Base-by-base conservation (phyloP, 2,329 filamentous ascomycete genomes). In the Exserohilum rostratum region DNA sequence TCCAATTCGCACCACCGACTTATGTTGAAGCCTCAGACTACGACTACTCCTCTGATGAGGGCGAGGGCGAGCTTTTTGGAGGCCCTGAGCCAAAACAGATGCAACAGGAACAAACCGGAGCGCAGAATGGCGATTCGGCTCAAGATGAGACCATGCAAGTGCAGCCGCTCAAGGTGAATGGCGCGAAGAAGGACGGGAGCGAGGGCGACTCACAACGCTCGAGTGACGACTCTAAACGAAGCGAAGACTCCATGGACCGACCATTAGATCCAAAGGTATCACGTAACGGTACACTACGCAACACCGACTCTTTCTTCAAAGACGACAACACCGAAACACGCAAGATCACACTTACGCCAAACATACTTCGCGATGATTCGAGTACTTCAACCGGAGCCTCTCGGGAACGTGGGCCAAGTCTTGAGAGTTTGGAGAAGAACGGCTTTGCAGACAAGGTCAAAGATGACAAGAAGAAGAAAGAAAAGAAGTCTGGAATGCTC, bases 261-360 rank as follows among this genome's bases (percentile, higher is more conserved):
- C 76, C 79, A 64, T 67, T 73, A 55, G 73, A 76, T 33, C 72
- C 68, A 29, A 76, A 75, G 43, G 65, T 74, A 2, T 92, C 91
- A 31, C 86, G 89, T 60, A 96, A 96, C 65, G 92, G 92, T 37
- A 93, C 90, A 18, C 84, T 96, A 39, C 86, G 93, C 60, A 96
- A 96, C 71, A 93, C 91, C 4, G 93, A 98, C 76, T 96, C 93
- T 1, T 97, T 98, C 81, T 97, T 97, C 82, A 96, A 92, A 75
- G 95, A 98, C 69, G 93, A 99, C 69, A 91, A 86, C 29, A 89
- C 91, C 33, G 95, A 98, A 76, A 97, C 95, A 2, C 92, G 96
- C 76, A 98, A 98, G 79, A 98, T 99, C 64, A 96, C 93, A 0
- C 84, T 99, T 39, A 99, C 95, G 3, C 95, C 95, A 1, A 96